Conservation (phyloP, 2,329 filamentous ascomycete genomes). For the Diplodia intermedia region DNA sequence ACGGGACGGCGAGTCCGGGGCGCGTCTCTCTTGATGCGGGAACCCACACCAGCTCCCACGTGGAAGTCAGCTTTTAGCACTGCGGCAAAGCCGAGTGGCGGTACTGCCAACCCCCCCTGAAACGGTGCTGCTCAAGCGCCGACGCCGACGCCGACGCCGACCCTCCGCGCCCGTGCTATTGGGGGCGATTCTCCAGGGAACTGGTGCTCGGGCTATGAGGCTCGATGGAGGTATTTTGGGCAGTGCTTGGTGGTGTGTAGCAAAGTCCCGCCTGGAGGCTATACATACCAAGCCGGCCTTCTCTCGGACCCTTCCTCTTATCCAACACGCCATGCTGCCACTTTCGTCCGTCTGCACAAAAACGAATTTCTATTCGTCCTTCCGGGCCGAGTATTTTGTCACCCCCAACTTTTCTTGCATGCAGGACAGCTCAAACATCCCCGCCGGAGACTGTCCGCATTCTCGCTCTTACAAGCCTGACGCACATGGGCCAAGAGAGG, state of each 20-base stretch:
- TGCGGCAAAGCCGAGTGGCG: constrained; percentile 30
- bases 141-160: neutral
- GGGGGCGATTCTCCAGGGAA: constrained; percentile 24
- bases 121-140: constrained; percentile 17
- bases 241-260: constrained; percentile 11
- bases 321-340: constrained; percentile 8
- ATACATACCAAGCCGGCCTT: constrained; percentile 8
- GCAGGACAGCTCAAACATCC: neutral
- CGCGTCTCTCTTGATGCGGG: constrained; percentile 23
- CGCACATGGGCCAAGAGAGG: neutral
- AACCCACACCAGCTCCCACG: constrained; percentile 24
- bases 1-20: constrained; percentile 28
- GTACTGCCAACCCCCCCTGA: constrained; percentile 2
- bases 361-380: neutral
- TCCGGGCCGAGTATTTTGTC: neutral
- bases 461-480: neutral
- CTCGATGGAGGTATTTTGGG: constrained; percentile 32
- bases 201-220: constrained; percentile 27
- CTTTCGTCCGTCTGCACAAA: constrained; percentile 6
- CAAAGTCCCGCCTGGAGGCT: neutral
- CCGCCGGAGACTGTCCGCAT: constrained; percentile 12
- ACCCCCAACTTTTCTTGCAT: neutral
- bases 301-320: constrained; percentile 1
- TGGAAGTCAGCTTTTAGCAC: constrained; percentile 29
- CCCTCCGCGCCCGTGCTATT: constrained; percentile 22